phyloP scores from a whole-genome alignment of 2,329 filamentous ascomycete genomes.

The Calonectria multiphialidica region DNA sequence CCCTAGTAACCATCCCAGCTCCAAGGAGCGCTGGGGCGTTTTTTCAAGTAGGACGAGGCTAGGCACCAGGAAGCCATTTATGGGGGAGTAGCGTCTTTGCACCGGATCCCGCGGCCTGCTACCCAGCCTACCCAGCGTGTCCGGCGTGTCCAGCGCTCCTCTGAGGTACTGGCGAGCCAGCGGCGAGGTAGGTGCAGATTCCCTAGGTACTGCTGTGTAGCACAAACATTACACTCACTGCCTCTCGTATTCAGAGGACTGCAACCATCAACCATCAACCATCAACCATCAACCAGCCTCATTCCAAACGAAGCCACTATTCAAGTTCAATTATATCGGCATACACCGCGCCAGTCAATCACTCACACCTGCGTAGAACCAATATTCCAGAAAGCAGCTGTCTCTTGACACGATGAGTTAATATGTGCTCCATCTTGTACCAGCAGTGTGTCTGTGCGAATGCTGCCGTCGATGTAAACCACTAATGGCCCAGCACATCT shows the following conservation, averaged over 20 bases:
- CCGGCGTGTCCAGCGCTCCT: too few relatives aligned
- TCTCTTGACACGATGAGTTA: too few relatives aligned
- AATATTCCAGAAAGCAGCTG: too few relatives aligned
- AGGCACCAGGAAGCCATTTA: neutral
- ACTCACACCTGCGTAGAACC: neutral
- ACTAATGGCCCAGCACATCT: neutral
- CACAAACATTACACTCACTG: neutral
- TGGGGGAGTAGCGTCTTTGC: neutral
- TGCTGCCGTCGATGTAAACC: too few relatives aligned
- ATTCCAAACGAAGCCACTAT: neutral
- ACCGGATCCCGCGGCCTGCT: neutral
- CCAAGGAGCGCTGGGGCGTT: neutral
- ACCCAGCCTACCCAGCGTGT: neutral
- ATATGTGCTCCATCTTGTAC: neutral
- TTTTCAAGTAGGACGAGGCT: neutral
- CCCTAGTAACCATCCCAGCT: neutral
- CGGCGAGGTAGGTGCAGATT: neutral
- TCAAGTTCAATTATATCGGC: neutral
- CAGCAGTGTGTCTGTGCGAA: neutral
- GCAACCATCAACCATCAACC: too few relatives aligned
- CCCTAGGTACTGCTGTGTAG: neutral
- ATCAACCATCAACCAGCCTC: neutral
- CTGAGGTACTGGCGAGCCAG: neutral
- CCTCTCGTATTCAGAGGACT: neutral
- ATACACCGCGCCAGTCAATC: neutral